phyloP scores from a whole-genome alignment of 2,329 filamentous ascomycete species.

The Phoma herbarum region DNA sequence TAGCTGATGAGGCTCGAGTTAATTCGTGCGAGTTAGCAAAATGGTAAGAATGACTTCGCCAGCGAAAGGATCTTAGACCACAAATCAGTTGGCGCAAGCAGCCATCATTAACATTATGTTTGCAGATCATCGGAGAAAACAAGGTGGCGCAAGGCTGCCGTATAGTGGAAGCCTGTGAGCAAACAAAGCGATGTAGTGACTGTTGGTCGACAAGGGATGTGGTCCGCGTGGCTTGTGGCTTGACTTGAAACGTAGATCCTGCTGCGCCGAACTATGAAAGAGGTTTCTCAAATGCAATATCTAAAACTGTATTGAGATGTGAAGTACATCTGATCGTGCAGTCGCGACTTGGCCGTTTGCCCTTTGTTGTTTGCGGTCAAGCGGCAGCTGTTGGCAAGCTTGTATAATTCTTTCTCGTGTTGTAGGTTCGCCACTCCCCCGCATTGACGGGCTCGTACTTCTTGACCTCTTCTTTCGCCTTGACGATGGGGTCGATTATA shows the following conservation, averaged over 20 bases:
- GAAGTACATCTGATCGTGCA: background rate
- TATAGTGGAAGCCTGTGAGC: slow-evolving; percentile 19
- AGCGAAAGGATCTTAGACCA: slow-evolving; percentile 1
- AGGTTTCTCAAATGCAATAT: background rate
- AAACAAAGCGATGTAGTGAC: slow-evolving; percentile 26
- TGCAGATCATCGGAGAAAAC: background rate
- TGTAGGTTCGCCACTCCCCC: slow-evolving; percentile 47
- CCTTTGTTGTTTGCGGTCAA: slow-evolving; percentile 1
- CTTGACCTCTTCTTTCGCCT: slow-evolving; percentile 43
- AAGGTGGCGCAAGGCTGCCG: slow-evolving; percentile 15
- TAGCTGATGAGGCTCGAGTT: background rate
- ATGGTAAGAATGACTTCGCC: background rate
- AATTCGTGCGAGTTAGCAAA: background rate
- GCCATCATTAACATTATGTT: background rate
- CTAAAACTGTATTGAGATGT: background rate
- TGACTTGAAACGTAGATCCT: slow-evolving; percentile 13
- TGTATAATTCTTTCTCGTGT: slow-evolving; percentile 43
- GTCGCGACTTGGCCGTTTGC: background rate
- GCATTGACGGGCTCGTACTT: slow-evolving; percentile 51
- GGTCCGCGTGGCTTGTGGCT: slow-evolving; percentile 12
- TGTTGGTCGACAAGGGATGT: slow-evolving; percentile 16
- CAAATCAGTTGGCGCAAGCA: background rate
- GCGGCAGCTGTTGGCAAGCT: slow-evolving; percentile 9
- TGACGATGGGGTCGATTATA: slow-evolving; percentile 47
- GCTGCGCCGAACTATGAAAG: slow-evolving; percentile 5